phyloP scores from a whole-genome alignment of 352 stramenopile genomes.

The Blastocystis sp. region DNA sequence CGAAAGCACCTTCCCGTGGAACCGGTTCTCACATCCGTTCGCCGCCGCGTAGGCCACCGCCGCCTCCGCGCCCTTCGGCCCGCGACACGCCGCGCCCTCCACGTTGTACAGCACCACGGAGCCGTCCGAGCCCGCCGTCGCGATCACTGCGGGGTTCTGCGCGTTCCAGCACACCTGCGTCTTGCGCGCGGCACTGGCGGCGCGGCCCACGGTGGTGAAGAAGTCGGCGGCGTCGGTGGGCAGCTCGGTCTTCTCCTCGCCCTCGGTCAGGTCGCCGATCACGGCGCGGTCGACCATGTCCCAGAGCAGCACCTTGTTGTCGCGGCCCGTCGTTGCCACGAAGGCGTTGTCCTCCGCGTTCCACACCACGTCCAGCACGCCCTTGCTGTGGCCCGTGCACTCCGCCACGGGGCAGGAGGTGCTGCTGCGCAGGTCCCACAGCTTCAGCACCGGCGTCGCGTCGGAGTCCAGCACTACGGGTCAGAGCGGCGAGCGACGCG shows the following conservation, averaged over 20 bases:
- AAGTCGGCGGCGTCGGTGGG: conserved; percentile 28
- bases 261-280: conserved; percentile 85
- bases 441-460: conserved; percentile 88
- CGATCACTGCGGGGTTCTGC: conserved; percentile 76
- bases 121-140: conserved; percentile 74
- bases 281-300: conserved; percentile 88
- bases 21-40: conserved; percentile 92
- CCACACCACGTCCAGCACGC: conserved; percentile 92
- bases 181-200: conserved; percentile 8
- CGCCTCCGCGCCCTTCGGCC: conserved; percentile 73
- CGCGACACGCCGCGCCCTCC: not conserved
- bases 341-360: conserved; percentile 89
- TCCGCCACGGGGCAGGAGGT: conserved; percentile 91
- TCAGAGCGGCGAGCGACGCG: not conserved
- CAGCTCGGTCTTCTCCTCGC: conserved; percentile 53
- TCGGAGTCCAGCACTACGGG: conserved; percentile 84
- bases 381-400: conserved; percentile 88
- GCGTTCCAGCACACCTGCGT: conserved; percentile 49
- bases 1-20: conserved; percentile 77
- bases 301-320: conserved; percentile 96
- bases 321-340: conserved; percentile 88
- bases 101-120: not conserved
- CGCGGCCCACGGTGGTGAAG: conserved; percentile 45
- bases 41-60: conserved; percentile 23
- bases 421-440: conserved; percentile 95